Evolutionary conservation across 2,329 filamentous ascomycete genomes (phyloP), one percentile per base, ranked within the genome.

Genomic region (Stachybotrys chartarum): DNA sequence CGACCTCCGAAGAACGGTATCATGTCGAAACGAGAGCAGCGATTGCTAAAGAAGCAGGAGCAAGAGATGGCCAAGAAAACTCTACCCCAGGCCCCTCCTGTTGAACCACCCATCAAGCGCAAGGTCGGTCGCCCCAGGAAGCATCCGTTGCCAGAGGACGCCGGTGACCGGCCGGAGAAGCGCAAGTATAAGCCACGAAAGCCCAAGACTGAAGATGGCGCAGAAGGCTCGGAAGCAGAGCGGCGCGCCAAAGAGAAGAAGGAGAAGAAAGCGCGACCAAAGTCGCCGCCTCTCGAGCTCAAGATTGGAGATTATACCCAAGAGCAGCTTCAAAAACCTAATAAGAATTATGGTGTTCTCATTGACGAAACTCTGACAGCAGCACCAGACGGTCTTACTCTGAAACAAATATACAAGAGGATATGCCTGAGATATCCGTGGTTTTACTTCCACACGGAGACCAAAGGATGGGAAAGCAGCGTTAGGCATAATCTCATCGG

Each of bases 1-100:
- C 77, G 89, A 54, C 89, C 89, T 18, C 89, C 89, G 0, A 92
- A 92, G 73, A 88, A 92, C 64, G 89, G 89, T 31, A 81, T 91
- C 66, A 90, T 91, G 83, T 92, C 88, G 1, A 91, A 91, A 71
- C 79, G 89, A 55, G 86, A 91, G 64, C 80, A 86, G 61, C 78
- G 83, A 17, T 69, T 84, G 51, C 78, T 85, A 7, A 83, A 86
- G 71, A 87, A 86, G 68, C 69, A 72, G 54, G 72, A 75, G 56
- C 69, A 74, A 57, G 73, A 75, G 57, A 70, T 72, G 61, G 77
- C 76, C 24, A 79, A 78, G 69, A 79, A 82, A 64, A 78, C 75
- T 5, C 61, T 77, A 35, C 75, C 78, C 7, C 77, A 76, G 57
- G 71, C 72, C 16, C 74, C 75, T 5, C 72, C 73, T 1, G 69